Evolutionary conservation across 371 early-diverging fungal genomes (phyloP).

Genomic region (Apophysomyces sp.): DNA sequence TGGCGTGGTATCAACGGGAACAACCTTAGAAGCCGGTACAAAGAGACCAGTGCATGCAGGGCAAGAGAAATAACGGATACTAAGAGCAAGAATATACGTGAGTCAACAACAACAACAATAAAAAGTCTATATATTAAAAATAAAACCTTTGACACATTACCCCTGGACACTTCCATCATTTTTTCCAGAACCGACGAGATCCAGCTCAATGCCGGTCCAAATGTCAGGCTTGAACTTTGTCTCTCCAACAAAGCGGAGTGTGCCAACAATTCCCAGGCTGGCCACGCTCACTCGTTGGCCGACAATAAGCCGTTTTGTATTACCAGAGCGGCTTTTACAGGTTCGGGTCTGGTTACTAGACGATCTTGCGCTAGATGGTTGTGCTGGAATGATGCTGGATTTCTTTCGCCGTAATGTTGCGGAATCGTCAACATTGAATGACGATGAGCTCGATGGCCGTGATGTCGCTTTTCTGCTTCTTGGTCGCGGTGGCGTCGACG

Average conservation of each 20-base stretch:
- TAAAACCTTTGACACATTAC: neutral
- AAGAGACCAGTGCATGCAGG: slow-evolving; percentile 69
- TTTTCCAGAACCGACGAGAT: slow-evolving; percentile 65
- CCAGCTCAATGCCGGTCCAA: slow-evolving; percentile 82
- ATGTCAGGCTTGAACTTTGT: slow-evolving; percentile 67
- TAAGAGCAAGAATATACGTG: slow-evolving; percentile 13
- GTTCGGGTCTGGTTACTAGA: neutral
- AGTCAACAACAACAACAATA: neutral
- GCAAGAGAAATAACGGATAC: slow-evolving; percentile 66
- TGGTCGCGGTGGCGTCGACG: neutral
- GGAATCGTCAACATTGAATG: neutral
- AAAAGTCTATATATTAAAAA: neutral
- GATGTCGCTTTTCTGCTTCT: neutral
- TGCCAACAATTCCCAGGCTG: slow-evolving; percentile 35
- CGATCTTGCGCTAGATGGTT: neutral
- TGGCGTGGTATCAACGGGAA: neutral
- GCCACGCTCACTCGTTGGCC: neutral
- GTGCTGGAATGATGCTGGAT: neutral
- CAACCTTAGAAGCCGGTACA: slow-evolving; percentile 58
- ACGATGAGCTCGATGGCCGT: neutral
- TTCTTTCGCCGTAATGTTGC: neutral
- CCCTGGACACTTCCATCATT: slow-evolving; percentile 57
- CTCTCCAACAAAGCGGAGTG: slow-evolving; percentile 65
- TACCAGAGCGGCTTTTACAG: neutral
- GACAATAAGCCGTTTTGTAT: neutral